Percentiles rank a stretch among this genome's conserved stretches.
Conservation (phyloP, 352 stramenopile genomes). For the Stephanocyclus meneghinianus region DNA sequence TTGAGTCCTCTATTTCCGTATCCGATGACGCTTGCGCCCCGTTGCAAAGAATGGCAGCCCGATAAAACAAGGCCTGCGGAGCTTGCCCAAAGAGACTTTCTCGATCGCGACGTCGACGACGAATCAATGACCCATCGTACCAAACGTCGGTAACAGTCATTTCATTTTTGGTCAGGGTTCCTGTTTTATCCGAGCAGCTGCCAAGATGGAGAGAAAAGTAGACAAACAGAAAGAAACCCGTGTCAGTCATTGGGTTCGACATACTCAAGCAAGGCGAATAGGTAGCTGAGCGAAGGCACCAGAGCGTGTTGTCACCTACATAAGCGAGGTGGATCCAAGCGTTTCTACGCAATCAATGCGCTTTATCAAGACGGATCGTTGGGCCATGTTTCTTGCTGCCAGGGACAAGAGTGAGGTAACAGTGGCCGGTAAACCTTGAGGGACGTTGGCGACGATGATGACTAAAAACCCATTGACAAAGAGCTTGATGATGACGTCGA, state of each 20-base stretch:
- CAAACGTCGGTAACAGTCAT: not conserved
- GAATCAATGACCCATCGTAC: not conserved
- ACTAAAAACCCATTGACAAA: conserved; percentile 39
- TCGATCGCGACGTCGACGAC: not conserved
- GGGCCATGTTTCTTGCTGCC: conserved; percentile 87
- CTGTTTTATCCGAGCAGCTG: not conserved
- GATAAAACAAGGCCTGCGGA: no score
- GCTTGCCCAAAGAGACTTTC: no score
- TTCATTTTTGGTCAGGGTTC: not conserved
- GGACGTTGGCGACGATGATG: conserved; percentile 84
- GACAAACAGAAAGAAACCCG: no score
- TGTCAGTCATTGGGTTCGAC: no score
- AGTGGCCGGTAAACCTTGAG: conserved; percentile 88
- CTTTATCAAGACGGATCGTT: conserved; percentile 91
- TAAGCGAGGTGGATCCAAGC: not conserved
- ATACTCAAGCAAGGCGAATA: no score
- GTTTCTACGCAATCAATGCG: conserved; percentile 82
- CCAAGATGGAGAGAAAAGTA: no score
- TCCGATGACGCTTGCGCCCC: no score
- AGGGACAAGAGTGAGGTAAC: conserved; percentile 90
- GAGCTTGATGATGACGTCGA: conserved; percentile 90
- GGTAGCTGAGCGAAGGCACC: no score
- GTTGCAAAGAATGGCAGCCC: no score
- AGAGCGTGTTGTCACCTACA: not conserved
- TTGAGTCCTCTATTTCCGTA: no score